Conservation (phyloP, 257 asterid genomes). For the Forsythia viridissima region DNA sequence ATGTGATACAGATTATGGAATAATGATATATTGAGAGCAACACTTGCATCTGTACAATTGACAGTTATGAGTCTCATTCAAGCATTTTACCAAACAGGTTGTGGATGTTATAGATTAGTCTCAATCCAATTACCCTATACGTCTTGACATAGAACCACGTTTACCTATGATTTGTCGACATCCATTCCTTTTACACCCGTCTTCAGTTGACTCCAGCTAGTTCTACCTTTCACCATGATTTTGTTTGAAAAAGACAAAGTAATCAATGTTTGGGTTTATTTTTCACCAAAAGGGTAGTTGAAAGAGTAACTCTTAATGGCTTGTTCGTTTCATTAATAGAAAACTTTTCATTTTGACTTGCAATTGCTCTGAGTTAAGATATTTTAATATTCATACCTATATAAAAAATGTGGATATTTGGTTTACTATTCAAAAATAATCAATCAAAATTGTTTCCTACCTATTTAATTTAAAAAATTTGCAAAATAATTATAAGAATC, state of each 20-base stretch:
- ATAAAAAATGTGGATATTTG: too few species aligned
- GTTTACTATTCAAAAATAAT: too few species aligned
- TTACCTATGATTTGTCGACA: neutral
- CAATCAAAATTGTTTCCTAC: too few species aligned
- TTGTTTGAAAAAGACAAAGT: neutral
- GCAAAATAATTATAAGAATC: too few species aligned
- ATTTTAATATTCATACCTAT: too few species aligned
- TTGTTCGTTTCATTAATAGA: neutral
- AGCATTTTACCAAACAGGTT: neutral
- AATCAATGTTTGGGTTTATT: neutral
- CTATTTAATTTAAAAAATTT: too few species aligned
- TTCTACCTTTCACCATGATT: neutral
- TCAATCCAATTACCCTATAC: neutral
- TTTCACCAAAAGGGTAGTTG: neutral
- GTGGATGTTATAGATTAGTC: neutral
- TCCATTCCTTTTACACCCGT: neutral
- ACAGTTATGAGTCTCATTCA: neutral
- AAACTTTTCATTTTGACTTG: neutral
- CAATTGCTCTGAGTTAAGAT: neutral
- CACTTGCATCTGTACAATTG: neutral
- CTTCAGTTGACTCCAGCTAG: constrained; percentile 2
- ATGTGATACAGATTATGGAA: too few species aligned
- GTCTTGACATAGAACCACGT: neutral
- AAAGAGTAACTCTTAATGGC: neutral
- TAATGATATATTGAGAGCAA: neutral